These are phyloP conservation scores for Spizellomyces punctatus DNA, from an alignment of 192 early-diverging fungal genomes.

Conservation along the genomic window DNA sequence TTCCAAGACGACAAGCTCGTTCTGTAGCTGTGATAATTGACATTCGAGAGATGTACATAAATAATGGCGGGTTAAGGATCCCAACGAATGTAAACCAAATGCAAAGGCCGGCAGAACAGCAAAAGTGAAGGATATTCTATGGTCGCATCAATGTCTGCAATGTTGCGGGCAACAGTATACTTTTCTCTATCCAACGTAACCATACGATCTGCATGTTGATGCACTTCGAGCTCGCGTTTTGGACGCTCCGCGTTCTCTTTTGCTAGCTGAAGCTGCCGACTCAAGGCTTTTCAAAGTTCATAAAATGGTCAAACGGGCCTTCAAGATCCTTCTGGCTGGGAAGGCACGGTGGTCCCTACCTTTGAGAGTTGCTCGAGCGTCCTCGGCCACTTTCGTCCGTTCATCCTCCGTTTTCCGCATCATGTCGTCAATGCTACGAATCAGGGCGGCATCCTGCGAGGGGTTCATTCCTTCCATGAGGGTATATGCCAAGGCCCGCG, in stretches of 20 bases:
- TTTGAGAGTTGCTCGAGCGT: conserved; percentile 14
- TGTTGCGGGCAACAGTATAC: conserved; percentile 9
- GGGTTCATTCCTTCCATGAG: conserved; percentile 7
- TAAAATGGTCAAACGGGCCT: too few relatives aligned
- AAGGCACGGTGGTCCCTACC: background rate
- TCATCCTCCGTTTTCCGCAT: conserved; percentile 5
- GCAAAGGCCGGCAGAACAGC: too few relatives aligned
- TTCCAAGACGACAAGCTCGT: conserved; percentile 6
- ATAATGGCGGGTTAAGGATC: too few relatives aligned
- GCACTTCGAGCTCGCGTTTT: background rate
- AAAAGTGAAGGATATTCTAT: background rate
- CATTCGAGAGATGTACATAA: background rate
- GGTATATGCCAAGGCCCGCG: background rate
- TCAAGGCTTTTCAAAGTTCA: background rate
- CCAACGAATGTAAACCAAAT: too few relatives aligned
- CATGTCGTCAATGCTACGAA: conserved; percentile 8
- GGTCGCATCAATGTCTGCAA: conserved; percentile 8
- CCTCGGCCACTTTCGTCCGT: conserved; percentile 15
- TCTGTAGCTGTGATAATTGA: conserved; percentile 13
- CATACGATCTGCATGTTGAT: conserved; percentile 13
- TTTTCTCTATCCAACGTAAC: conserved; percentile 12
- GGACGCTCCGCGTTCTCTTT: conserved; percentile 8
- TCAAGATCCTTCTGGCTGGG: background rate
- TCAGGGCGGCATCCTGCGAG: conserved; percentile 7
- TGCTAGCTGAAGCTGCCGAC: conserved; percentile 6